Base-by-base conservation (phyloP, 352 stramenopile genomes). In the Phytophthora idaei region DNA sequence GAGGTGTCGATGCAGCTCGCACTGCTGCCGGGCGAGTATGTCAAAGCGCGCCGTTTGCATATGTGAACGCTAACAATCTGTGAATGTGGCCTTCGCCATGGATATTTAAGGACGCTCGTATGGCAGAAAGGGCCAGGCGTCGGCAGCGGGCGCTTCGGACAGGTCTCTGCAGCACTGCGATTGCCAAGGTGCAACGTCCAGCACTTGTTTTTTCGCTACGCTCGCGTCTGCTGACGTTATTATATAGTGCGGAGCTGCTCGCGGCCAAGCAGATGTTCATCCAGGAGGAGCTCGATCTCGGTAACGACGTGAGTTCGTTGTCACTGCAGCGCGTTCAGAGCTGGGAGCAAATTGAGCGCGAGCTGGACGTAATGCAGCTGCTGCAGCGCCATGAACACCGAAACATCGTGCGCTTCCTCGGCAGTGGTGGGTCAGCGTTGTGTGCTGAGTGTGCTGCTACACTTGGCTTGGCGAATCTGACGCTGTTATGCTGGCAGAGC, bases 181-280 rank as follows among this genome's bases (percentile, higher is more conserved):
- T 29, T 93, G 46, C 78, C 85, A 1, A 89, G 77, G 85, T 90
- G 62, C 21, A 45, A 34, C 29, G 51, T 49, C 57, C 44, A 46
- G 39, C 14, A 49, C 34, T 50, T 64, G 47, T 1, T 39, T 34
- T 39, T 49, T 29, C 21, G 21, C 21, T 21, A 0, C 21, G 21
- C 21, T 49, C 50, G 25, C 42, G 28, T 41, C 17, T 76, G 31
- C 31, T 66, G 57, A 56, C 45, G 51, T 60, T 32, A 21, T 21
- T 21, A 21, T 21, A 21, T 21, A 97, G 87, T 11, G 87, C 85
- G 8, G 83, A 96, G 63, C 80, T 96, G 32, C 72, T 97, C 4
- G 90, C 91, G 2, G 80, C 95, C 54, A 97, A 97, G 77, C 85
- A 97, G 74, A 78, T 97, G 52, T 87, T 81, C 51, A 82, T 97